Base-by-base conservation (phyloP, 2,329 filamentous ascomycete genomes). In the Fusarium dlaminii region DNA sequence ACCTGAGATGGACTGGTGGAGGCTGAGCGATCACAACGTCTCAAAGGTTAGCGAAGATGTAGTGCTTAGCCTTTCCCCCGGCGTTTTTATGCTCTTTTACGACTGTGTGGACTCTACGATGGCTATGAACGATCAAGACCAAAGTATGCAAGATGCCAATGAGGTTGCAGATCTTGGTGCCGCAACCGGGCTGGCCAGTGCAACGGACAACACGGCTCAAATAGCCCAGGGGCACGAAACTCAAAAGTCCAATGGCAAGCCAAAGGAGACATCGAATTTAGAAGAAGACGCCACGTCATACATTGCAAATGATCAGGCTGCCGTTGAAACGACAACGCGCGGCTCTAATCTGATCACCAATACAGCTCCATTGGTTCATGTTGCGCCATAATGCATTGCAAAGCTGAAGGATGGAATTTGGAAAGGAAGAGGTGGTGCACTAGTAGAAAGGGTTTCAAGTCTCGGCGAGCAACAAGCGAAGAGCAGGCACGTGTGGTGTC, bases 41-140 rank as follows among this genome's bases (percentile, higher is more conserved):
- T 90, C 87, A 69, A 87, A 89, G 73, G 92, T 95, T 30, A 89
- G 89, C 27, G 94, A 98, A 80, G 87, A 91, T 17, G 88, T 89
- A 34, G 93, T 97, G 1, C 84, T 96, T 57, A 87, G 87, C 5
- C 92, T 97, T 75, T 91, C 91, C 0, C 80, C 82, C 0, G 94
- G 94, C 4, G 96, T 95, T 1, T 98, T 98, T 80, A 98, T 99
- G 96, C 88, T 98, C 2, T 98, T 98, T 81, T 99, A 98, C 81
- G 96, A 99, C 80, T 90, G 89, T 52, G 84, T 93, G 30, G 90
- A 92, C 65, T 82, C 86, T 2, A 84, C 81, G 42, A 84, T 85
- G 34, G 80, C 92, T 27, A 80, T 87, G 15, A 78, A 81, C 30
- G 76, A 80, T 30, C 80, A 82, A 34, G 73, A 75, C 22, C 70